Evolutionary conservation across 768 basidiomycete species (phyloP).

Genomic region (Pleurotus salmoneostramineus): DNA sequence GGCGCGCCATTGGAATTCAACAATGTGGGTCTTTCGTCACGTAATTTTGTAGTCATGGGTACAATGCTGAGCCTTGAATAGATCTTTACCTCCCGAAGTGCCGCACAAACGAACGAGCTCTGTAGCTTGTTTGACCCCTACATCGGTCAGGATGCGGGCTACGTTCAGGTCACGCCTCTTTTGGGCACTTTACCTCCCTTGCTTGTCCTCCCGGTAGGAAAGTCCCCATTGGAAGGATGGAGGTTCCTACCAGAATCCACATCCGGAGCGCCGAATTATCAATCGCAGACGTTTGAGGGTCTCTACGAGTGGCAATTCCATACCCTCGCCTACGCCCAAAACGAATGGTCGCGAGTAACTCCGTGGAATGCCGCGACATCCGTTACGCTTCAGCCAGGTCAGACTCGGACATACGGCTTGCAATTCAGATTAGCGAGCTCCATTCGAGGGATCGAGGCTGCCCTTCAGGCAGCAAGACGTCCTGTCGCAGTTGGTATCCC

Average conservation of each 20-base stretch:
- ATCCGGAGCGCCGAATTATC: conserved; percentile 40
- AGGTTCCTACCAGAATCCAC: conserved; percentile 51
- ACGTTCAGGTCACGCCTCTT: conserved; percentile 47
- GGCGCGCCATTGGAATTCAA: conserved; percentile 55
- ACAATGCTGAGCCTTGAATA: conserved; percentile 14
- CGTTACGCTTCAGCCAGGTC: conserved; percentile 37
- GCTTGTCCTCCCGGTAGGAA: conserved; percentile 40
- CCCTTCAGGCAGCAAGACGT: conserved; percentile 32
- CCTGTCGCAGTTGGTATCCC: conserved; percentile 52
- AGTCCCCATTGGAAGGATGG: conserved; percentile 56
- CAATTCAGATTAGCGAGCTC: conserved; percentile 47
- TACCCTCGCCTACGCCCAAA: conserved; percentile 50
- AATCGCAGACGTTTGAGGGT: conserved; percentile 58
- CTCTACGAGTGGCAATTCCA: conserved; percentile 61
- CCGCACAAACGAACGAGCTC: conserved; percentile 44
- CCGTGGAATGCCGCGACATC: conserved; percentile 55
- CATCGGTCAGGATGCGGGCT: conserved; percentile 54
- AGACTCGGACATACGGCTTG: conserved; percentile 50
- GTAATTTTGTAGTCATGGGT: neutral
- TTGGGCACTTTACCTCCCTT: conserved; percentile 51
- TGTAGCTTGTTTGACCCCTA: conserved; percentile 58
- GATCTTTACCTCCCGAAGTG: conserved; percentile 54
- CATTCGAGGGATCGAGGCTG: conserved; percentile 45
- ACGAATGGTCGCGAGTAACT: conserved; percentile 47
- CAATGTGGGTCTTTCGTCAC: conserved; percentile 31